Base-by-base conservation (phyloP, 306 rosid genomes). In the Casuarina glauca region DNA sequence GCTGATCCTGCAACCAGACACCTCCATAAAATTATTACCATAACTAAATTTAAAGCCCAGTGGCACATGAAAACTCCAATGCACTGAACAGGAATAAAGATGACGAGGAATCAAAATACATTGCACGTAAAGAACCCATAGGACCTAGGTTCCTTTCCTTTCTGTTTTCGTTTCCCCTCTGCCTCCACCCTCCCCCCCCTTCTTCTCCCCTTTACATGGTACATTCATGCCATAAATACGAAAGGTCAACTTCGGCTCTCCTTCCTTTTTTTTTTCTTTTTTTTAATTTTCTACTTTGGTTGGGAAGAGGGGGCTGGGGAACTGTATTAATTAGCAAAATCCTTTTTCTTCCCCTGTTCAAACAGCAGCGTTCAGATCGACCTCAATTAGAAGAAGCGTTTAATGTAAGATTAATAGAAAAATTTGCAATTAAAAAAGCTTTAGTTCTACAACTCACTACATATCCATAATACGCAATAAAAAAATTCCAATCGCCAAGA, bases 1-100 rank as follows among this genome's bases (percentile, higher is more conserved):
- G 78, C 83, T 51, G 89, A 72, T 16, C 93, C 96, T 92, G 88
- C 77, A 83, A 68, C 60, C 66, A 78, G 43, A 51, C 74, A 32
- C 32, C 75, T 64, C 76, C 26, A 36, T 53, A 9, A 73, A 55
- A 85, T 66, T 7, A 49, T 12, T 52, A 51, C 17, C 44, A 70
- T 70, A 17, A n/a, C 20, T 44, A 0, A 43, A 43, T 11, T 55
- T n/a, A 43, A 20, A 55, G 69, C 53, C 46, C 50, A 58, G 10
- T 26, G 20, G 11, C 50, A 26, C 35, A 20, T 44, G 41, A 38
- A 73, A 70, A 48, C 68, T 46, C 5, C 20, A 70, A 52, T 51
- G 26, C 57, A 19, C 44, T 17, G n/a, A 57, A 72, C n/a, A 32
- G 1, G 72, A 51, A 57, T n/a, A 43, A 54, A 73, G 32, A 58